A percentile compares a stretch with the other conserved stretches of the same genome.
These are phyloP conservation scores for Alnus glutinosa DNA, from an alignment of 306 rosid species.

Conservation along the genomic window DNA sequence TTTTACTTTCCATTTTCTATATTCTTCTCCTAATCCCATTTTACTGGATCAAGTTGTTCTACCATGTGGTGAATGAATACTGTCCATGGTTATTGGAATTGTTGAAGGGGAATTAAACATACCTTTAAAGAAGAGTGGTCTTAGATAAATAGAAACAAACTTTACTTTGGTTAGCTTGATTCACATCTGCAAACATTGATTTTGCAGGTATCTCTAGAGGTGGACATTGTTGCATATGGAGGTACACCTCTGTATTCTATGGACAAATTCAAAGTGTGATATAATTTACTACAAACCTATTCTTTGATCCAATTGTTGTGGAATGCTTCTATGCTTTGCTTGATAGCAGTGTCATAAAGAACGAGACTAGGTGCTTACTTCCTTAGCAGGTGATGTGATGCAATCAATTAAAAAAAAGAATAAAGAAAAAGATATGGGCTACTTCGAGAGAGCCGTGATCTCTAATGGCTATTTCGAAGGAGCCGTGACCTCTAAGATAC, in stretches of 20 bases:
- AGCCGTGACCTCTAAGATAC: no score
- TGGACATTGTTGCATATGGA: conserved; percentile 91
- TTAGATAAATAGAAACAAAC: background rate
- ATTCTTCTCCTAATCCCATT: background rate
- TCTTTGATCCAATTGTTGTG: background rate
- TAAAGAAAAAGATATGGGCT: background rate
- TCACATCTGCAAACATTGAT: conserved; percentile 20
- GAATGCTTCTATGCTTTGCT: background rate
- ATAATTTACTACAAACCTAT: background rate
- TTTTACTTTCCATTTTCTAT: background rate
- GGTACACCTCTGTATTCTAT: conserved; percentile 41
- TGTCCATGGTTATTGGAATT: background rate
- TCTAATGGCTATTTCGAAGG: no score
- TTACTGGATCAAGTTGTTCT: background rate
- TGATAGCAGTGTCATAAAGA: background rate
- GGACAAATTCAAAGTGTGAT: background rate
- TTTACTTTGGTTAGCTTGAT: background rate
- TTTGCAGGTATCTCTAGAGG: conserved; percentile 72
- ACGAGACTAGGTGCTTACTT: background rate
- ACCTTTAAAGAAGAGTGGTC: background rate
- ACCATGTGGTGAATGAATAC: background rate
- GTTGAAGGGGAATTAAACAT: background rate
- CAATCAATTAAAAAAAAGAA: background rate
- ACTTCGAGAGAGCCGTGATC: no score
- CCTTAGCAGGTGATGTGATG: background rate